Conservation (phyloP, 2,329 filamentous ascomycete species). For the Aspergillus tanneri region DNA sequence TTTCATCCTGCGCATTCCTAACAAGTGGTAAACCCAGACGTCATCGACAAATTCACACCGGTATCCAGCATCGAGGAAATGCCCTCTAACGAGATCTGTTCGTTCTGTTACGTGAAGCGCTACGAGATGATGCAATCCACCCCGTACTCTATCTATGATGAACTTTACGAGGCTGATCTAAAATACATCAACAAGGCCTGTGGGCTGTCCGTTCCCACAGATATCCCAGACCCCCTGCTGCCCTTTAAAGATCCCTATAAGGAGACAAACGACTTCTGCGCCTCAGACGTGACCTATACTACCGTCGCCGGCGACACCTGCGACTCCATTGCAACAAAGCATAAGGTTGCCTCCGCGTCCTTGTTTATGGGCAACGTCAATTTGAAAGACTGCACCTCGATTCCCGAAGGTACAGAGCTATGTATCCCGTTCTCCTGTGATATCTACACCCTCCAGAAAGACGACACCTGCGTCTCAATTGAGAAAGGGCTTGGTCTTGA, state of each 20-base stretch:
- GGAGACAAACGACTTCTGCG: slow-evolving; percentile 1
- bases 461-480: slow-evolving; percentile 8
- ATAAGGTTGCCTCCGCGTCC: slow-evolving; percentile 16
- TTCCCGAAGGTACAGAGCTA: slow-evolving; percentile 1
- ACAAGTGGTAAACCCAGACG: background rate
- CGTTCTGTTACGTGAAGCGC: slow-evolving; percentile 18
- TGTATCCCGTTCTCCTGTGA: slow-evolving; percentile 4
- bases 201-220: slow-evolving; percentile 1
- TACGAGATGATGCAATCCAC: slow-evolving; percentile 25
- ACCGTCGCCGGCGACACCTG: slow-evolving; percentile 18
- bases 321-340: slow-evolving; percentile 12
- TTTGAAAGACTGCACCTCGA: slow-evolving; percentile 4
- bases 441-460: background rate
- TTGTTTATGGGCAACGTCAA: slow-evolving; percentile 10
- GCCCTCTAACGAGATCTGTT: slow-evolving; percentile 25
- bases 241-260: background rate
- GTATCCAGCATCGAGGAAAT: slow-evolving; percentile 16
- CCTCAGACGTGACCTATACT: slow-evolving; percentile 14
- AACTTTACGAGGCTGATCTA: slow-evolving; percentile 8
- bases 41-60: slow-evolving; percentile 15
- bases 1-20: too few relatives aligned
- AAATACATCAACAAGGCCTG: slow-evolving; percentile 8
- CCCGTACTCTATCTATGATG: slow-evolving; percentile 24
- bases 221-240: slow-evolving; percentile 4
- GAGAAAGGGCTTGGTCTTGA: background rate